phyloP scores from a whole-genome alignment of 1,139 yeast genomes.

The Nakaseomyces nivariensis region DNA sequence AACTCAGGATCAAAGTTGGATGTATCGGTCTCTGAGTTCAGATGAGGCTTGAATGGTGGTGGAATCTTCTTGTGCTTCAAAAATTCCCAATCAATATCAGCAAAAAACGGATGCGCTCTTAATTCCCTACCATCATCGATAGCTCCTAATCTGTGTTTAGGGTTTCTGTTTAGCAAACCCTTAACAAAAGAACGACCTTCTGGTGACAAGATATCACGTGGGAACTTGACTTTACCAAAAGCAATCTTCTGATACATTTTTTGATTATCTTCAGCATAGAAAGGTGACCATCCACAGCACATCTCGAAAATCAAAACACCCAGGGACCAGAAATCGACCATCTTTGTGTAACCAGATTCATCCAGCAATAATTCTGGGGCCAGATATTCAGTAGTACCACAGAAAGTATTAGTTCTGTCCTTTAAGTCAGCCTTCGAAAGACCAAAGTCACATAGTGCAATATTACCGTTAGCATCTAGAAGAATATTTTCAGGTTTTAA shows the following conservation, averaged over 20 bases:
- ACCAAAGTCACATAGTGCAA: conserved; percentile 94
- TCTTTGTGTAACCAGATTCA: conserved; percentile 76
- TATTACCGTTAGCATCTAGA: conserved; percentile 92
- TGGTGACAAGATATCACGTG: conserved; percentile 82
- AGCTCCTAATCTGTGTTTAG: conserved; percentile 88
- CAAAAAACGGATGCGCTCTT: conserved; percentile 81
- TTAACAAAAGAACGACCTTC: conserved; percentile 93
- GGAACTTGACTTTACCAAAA: conserved; percentile 93
- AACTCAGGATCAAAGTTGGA: conserved; percentile 96
- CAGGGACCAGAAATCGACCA: conserved; percentile 82
- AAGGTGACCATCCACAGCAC: conserved; percentile 99
- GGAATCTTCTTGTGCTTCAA: conserved; percentile 76
- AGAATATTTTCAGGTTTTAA: conserved; percentile 90
- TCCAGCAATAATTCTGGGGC: conserved; percentile 75
- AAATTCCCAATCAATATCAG: conserved; percentile 82
- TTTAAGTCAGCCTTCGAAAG: conserved; percentile 87
- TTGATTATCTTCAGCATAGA: conserved; percentile 93
- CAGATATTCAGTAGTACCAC: conserved; percentile 91
- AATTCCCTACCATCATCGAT: conserved; percentile 85
- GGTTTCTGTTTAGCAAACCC: conserved; percentile 88
- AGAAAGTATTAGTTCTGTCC: conserved; percentile 92
- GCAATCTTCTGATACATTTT: conserved; percentile 98
- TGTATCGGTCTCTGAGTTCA: conserved; percentile 83
- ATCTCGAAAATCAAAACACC: conserved; percentile 76
- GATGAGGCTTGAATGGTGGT: conserved; percentile 94